Evolutionary conservation across 305 asterid genomes (phyloP).

Genomic region (Fraxinus latifolia): DNA sequence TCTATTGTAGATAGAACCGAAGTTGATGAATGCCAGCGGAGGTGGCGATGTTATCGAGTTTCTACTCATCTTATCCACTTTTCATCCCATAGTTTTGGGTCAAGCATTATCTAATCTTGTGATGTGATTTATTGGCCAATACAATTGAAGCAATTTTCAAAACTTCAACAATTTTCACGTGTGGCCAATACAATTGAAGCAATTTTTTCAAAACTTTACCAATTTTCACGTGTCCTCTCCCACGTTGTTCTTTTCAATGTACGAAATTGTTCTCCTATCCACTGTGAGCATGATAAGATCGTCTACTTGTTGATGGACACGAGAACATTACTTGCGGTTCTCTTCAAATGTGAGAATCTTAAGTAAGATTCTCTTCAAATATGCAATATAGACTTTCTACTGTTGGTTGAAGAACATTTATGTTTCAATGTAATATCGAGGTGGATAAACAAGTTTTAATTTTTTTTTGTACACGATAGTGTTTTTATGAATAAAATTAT

Average conservation of each 20-base stretch:
- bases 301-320: too few relatives aligned
- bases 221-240: neutral
- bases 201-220: neutral
- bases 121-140: neutral
- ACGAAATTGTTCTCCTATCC: too few relatives aligned
- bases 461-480: too few relatives aligned
- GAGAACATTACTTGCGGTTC: too few relatives aligned
- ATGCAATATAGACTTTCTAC: too few relatives aligned
- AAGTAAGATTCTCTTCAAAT: too few relatives aligned
- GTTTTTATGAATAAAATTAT: too few relatives aligned
- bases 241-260: neutral
- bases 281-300: too few relatives aligned
- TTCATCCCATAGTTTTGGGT: neutral
- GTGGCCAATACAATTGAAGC: too few relatives aligned
- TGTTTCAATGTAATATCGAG: neutral
- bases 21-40: neutral
- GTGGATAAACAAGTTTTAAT: too few relatives aligned
- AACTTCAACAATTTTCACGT: neutral
- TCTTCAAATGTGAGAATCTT: too few relatives aligned
- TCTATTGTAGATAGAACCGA: neutral
- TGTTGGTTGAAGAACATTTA: too few relatives aligned
- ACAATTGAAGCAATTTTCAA: neutral
- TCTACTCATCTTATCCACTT: neutral
- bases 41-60: neutral
- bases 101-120: neutral